Evolutionary conservation across 164 flowering plant species (phyloP).

Genomic region (Chimonanthus salicifolius): DNA sequence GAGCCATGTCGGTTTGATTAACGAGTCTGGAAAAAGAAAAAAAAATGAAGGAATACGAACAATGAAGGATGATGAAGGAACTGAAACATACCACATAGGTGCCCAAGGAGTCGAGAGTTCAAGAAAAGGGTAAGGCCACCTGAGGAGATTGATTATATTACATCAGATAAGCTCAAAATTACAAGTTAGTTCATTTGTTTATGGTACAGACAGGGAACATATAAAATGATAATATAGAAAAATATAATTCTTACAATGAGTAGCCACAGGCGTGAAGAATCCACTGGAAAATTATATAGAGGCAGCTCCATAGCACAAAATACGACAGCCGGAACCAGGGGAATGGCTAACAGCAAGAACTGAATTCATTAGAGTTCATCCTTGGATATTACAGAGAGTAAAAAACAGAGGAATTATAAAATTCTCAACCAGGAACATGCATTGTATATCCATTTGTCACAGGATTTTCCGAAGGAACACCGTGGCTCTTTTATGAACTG

Average conservation of each 20-base stretch:
- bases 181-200: background rate
- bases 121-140: constrained; percentile 94
- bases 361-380: background rate
- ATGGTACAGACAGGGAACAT: background rate
- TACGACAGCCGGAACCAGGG: constrained; percentile 59
- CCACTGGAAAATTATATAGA: constrained; percentile 58
- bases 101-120: constrained; percentile 66
- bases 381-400: background rate
- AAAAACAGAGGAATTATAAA: no score
- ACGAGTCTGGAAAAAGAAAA: background rate
- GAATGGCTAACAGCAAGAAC: constrained; percentile 34
- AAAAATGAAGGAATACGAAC: background rate
- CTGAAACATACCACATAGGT: constrained; percentile 51
- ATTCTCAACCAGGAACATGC: background rate
- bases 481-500: background rate
- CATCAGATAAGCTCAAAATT: background rate
- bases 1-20: background rate
- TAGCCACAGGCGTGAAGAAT: constrained; percentile 54
- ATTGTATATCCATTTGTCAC: no score
- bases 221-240: background rate
- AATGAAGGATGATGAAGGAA: background rate
- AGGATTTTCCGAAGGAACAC: background rate
- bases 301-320: constrained; percentile 56
- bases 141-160: constrained; percentile 16
- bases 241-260: constrained; percentile 34